These are phyloP conservation scores for Tylopilus sp. DNA, from an alignment of 1,284 basidiomycete species.

Conservation along the genomic window DNA sequence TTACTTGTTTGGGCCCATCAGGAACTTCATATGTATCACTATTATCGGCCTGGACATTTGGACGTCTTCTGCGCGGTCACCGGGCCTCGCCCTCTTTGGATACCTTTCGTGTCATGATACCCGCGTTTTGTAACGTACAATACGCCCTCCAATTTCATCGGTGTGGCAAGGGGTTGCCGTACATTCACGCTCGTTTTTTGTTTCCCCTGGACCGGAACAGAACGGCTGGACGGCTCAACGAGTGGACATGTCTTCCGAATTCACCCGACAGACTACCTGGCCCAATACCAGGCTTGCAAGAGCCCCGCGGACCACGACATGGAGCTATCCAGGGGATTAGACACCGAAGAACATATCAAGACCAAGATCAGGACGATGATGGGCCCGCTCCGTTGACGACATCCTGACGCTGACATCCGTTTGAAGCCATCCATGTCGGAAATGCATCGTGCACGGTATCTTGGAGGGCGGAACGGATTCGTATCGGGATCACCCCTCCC, in stretches of 20 bases:
- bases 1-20: conserved; percentile 3
- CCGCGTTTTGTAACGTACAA: conserved; percentile 13
- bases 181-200: not conserved
- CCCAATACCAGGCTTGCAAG: not conserved
- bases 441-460: not conserved
- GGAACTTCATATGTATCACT: conserved; percentile 22
- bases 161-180: conserved; percentile 24
- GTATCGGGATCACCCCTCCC: not conserved
- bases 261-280: not conserved
- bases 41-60: conserved; percentile 15
- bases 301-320: not conserved
- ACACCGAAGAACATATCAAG: not conserved
- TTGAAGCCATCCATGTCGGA: not conserved
- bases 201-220: not conserved
- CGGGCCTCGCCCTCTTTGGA: conserved; percentile 5
- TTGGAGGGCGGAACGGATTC: not conserved
- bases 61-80: conserved; percentile 6
- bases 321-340: not conserved
- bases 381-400: not conserved
- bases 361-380: not conserved
- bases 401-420: not conserved
- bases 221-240: not conserved
- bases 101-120: conserved; percentile 20
- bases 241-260: not conserved
- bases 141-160: conserved; percentile 7